Evolutionary conservation across 768 basidiomycete species (phyloP).

Genomic region (Trametes cingulata): DNA sequence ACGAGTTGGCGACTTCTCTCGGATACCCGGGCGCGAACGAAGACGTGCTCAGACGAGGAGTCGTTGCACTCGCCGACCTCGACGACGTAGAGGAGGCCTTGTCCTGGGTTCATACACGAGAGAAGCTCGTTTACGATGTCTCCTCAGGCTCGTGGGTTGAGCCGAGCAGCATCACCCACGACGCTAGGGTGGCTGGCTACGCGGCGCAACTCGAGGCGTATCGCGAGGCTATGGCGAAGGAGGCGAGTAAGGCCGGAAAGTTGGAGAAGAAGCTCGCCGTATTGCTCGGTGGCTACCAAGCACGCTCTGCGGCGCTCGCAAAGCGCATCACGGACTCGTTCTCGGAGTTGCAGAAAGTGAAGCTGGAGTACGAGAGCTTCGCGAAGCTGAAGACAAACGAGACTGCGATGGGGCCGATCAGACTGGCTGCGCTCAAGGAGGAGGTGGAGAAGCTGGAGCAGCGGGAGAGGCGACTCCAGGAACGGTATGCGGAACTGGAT

Average conservation of each 20-base stretch:
- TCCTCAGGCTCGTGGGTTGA: constrained; percentile 66
- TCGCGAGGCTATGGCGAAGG: constrained; percentile 73
- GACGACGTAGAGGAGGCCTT: constrained; percentile 59
- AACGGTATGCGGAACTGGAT: constrained; percentile 81
- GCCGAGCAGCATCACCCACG: constrained; percentile 52
- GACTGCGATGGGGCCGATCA: constrained; percentile 69
- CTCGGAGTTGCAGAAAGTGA: constrained; percentile 63
- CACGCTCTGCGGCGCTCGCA: constrained; percentile 64
- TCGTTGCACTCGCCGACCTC: constrained; percentile 61
- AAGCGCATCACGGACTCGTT: constrained; percentile 68
- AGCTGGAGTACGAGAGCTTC: constrained; percentile 81
- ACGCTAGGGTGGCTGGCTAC: constrained; percentile 67
- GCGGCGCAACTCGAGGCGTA: constrained; percentile 56
- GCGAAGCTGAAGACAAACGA: constrained; percentile 72
- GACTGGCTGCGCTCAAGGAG: constrained; percentile 78
- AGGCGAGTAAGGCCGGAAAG: constrained; percentile 81
- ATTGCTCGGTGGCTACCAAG: constrained; percentile 89
- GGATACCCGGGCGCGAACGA: constrained; percentile 86
- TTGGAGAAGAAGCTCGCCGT: constrained; percentile 88
- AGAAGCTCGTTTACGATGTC: constrained; percentile 64
- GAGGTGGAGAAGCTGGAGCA: constrained; percentile 82
- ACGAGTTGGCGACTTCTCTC: constrained; percentile 75
- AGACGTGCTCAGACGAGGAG: constrained; percentile 75
- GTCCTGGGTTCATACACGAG: constrained; percentile 75
- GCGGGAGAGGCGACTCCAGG: constrained; percentile 78